A percentile compares a stretch with the other conserved stretches of the same genome.
These are phyloP conservation scores for Neocucurbitaria cava DNA, from an alignment of 2,329 filamentous ascomycete species.

Conservation along the genomic window DNA sequence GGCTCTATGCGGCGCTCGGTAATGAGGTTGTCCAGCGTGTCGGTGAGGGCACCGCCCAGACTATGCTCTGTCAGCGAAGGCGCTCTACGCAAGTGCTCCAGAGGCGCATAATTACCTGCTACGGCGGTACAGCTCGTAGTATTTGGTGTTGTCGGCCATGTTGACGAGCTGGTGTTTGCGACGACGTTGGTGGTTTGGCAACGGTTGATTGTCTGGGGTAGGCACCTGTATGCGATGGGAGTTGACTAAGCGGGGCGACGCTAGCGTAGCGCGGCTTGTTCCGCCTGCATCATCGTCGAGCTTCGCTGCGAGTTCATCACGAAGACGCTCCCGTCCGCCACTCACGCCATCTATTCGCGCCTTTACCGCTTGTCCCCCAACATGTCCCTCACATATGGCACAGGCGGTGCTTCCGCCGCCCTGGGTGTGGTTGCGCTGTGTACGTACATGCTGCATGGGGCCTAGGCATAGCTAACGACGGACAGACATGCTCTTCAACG, in stretches of 20 bases:
- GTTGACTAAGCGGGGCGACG: slow-evolving; percentile 18
- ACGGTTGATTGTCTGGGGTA: slow-evolving; percentile 18
- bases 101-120: slow-evolving; percentile 75
- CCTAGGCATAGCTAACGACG: slow-evolving; percentile 39
- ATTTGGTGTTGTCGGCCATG: slow-evolving; percentile 57
- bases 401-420: slow-evolving; percentile 71
- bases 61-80: slow-evolving; percentile 59
- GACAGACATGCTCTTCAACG: slow-evolving; percentile 97
- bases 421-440: slow-evolving; percentile 78
- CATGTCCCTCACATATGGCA: slow-evolving; percentile 78
- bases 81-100: slow-evolving; percentile 9
- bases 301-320: slow-evolving; percentile 31
- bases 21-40: slow-evolving; percentile 96
- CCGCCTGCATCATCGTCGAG: slow-evolving; percentile 37
- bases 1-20: slow-evolving; percentile 94
- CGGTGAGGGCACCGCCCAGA: slow-evolving; percentile 90
- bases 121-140: slow-evolving; percentile 96
- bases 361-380: slow-evolving; percentile 29
- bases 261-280: slow-evolving; percentile 30
- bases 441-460: slow-evolving; percentile 57
- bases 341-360: slow-evolving; percentile 32
- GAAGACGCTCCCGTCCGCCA: slow-evolving; percentile 36
- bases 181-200: slow-evolving; percentile 17
- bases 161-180: slow-evolving; percentile 16
- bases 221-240: slow-evolving; percentile 8